Evolutionary conservation across 2,329 filamentous ascomycete genomes (phyloP).

Genomic region (Zalaria sp.): DNA sequence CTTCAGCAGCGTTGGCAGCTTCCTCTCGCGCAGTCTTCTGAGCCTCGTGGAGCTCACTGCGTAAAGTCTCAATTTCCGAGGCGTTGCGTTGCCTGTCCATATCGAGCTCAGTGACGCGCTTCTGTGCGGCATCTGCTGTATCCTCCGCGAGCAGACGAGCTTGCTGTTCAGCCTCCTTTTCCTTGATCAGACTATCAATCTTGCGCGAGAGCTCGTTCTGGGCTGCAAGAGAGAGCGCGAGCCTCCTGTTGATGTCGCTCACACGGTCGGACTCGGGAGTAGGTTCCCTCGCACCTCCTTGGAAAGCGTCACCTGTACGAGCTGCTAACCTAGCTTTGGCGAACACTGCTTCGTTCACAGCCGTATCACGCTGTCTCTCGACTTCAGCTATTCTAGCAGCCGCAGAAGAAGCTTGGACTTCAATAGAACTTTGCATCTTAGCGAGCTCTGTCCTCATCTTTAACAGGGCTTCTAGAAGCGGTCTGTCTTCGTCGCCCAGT

Average conservation of each 20-base stretch:
- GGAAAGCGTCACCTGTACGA: slow-evolving; percentile 39
- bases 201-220: slow-evolving; percentile 72
- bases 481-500: slow-evolving; percentile 83
- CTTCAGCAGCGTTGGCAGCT: slow-evolving; percentile 61
- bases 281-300: slow-evolving; percentile 39
- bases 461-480: slow-evolving; percentile 80
- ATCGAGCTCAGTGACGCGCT: slow-evolving; percentile 72
- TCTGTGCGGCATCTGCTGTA: slow-evolving; percentile 67
- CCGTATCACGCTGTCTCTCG: slow-evolving; percentile 84
- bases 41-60: slow-evolving; percentile 68
- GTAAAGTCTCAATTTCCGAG: slow-evolving; percentile 71
- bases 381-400: slow-evolving; percentile 85
- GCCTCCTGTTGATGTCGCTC: slow-evolving; percentile 63
- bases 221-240: slow-evolving; percentile 65
- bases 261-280: slow-evolving; percentile 50
- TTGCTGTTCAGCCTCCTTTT: slow-evolving; percentile 68
- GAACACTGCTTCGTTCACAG: slow-evolving; percentile 90
- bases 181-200: slow-evolving; percentile 52
- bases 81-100: slow-evolving; percentile 69
- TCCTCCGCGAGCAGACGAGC: slow-evolving; percentile 80
- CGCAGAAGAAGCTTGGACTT: slow-evolving; percentile 72
- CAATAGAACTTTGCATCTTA: slow-evolving; percentile 80
- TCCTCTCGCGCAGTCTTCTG: slow-evolving; percentile 72
- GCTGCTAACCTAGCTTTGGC: slow-evolving; percentile 86
- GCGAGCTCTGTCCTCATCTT: slow-evolving; percentile 81